Evolutionary conservation across 2,329 filamentous ascomycete species (phyloP).

Genomic region (Daldinia sp.): DNA sequence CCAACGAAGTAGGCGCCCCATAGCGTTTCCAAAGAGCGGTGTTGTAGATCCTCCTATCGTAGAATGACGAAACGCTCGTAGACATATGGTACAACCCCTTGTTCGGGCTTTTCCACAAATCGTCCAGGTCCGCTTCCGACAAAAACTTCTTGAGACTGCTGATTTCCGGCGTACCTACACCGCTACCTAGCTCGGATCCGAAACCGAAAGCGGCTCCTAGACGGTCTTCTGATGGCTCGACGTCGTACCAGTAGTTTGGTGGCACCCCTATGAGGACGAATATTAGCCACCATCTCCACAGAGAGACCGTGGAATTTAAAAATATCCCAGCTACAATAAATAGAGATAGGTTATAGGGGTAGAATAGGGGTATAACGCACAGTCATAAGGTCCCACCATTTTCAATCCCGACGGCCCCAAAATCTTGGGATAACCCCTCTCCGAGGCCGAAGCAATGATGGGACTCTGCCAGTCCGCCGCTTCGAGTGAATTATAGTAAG

Average conservation of each 20-base stretch:
- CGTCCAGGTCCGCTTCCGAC: conserved; percentile 57
- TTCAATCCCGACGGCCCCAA: conserved; percentile 68
- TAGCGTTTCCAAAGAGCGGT: conserved; percentile 60
- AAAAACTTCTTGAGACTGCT: conserved; percentile 64
- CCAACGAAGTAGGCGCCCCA: conserved; percentile 59
- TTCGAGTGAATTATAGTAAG: conserved; percentile 61
- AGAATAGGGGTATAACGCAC: not conserved
- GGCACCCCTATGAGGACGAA: conserved; percentile 56
- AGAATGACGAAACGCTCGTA: conserved; percentile 62
- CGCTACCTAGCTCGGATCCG: conserved; percentile 68
- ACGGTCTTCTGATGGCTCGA: conserved; percentile 48
- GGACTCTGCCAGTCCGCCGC: conserved; percentile 64
- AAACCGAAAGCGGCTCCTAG: conserved; percentile 69
- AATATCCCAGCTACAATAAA: not conserved
- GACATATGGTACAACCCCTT: conserved; percentile 68
- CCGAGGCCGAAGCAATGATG: conserved; percentile 65
- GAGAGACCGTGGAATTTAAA: too few relatives aligned
- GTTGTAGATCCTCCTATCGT: conserved; percentile 66
- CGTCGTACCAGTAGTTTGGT: conserved; percentile 69
- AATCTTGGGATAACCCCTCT: conserved; percentile 59
- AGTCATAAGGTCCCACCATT: conserved; percentile 73
- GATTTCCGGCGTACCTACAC: conserved; percentile 68
- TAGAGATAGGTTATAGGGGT: not conserved
- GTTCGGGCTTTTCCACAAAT: conserved; percentile 63
- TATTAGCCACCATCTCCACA: not conserved